Evolutionary conservation across 139 green algal genomes (phyloP).

Genomic region (Picochlorum sp.): DNA sequence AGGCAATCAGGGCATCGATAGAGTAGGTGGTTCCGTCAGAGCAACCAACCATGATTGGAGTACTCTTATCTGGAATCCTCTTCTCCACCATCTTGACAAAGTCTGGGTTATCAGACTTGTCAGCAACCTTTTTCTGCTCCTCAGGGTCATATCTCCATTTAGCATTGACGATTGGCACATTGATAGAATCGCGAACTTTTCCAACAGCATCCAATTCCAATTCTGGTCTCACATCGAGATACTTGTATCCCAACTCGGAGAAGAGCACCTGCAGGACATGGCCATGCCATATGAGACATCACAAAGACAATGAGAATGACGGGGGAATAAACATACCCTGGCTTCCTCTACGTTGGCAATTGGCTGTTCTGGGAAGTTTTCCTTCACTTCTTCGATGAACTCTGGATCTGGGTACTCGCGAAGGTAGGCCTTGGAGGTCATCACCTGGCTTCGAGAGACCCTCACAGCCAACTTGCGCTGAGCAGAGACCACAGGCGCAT

Average conservation of each 20-base stretch:
- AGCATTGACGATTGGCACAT: conserved; percentile 41
- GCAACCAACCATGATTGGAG: conserved; percentile 64
- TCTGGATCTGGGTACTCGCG: conserved; percentile 39
- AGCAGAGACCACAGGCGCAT: not conserved
- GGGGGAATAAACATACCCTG: conserved; percentile 24
- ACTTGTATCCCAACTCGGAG: conserved; percentile 53
- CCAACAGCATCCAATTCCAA: conserved; percentile 63
- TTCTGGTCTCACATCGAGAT: conserved; percentile 64
- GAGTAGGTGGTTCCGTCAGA: conserved; percentile 63
- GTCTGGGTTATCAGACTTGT: conserved; percentile 41
- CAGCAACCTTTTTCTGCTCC: conserved; percentile 31
- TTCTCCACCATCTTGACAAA: conserved; percentile 59
- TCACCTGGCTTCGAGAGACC: conserved; percentile 1
- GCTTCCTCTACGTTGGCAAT: conserved; percentile 65
- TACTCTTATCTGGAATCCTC: conserved; percentile 61
- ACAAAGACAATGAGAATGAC: not conserved
- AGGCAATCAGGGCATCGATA: conserved; percentile 63
- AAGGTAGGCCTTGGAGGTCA: conserved; percentile 14
- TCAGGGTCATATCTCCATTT: conserved; percentile 35
- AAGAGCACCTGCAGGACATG: conserved; percentile 37
- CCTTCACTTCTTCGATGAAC: conserved; percentile 39
- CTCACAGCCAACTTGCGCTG: conserved; percentile 1
- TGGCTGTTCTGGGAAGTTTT: conserved; percentile 53
- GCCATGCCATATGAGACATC: no score
- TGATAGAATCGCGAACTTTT: conserved; percentile 54